These are phyloP conservation scores for Lavandula angustifolia DNA, from an alignment of 257 asterid genomes.

Conservation along the genomic window DNA sequence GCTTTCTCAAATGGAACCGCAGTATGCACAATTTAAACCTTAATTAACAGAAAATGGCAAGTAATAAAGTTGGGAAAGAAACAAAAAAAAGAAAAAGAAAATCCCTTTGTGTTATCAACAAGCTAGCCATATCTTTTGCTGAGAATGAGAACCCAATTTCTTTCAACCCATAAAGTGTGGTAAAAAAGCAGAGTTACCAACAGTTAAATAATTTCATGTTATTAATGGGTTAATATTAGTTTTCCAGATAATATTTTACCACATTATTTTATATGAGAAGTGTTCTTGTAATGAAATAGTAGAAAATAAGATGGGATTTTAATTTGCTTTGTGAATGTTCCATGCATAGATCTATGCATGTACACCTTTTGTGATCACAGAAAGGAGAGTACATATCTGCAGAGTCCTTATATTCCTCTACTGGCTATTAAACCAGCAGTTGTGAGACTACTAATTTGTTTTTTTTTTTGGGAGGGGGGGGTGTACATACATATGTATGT, in stretches of 20 bases:
- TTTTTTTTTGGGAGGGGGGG: too few relatives aligned
- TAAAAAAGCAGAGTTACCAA: conserved; percentile 22
- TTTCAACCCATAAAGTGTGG: conserved; percentile 30
- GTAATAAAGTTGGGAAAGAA: background rate
- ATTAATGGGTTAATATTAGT: background rate
- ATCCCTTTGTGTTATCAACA: conserved; percentile 34
- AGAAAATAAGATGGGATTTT: background rate
- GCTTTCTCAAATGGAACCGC: conserved; percentile 30
- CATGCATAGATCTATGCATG: background rate
- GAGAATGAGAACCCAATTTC: conserved; percentile 6
- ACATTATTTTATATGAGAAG: background rate
- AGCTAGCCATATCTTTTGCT: conserved; percentile 19
- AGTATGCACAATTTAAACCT: conserved; percentile 26
- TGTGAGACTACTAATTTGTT: too few relatives aligned
- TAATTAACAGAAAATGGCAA: conserved; percentile 2
- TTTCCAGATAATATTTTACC: background rate
- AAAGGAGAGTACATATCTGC: conserved; percentile 36
- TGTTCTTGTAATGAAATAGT: background rate
- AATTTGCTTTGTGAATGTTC: background rate
- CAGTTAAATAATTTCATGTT: background rate
- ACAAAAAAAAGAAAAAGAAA: conserved; percentile 8
- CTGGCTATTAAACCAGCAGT: background rate
- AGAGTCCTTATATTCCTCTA: conserved; percentile 28
- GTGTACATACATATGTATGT: too few relatives aligned
- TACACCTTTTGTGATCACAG: conserved; percentile 30